Percentiles rank a stretch among this genome's conserved stretches.
These are phyloP conservation scores for Phytopythium montanum DNA, from an alignment of 352 stramenopile species.

Conservation along the genomic window DNA sequence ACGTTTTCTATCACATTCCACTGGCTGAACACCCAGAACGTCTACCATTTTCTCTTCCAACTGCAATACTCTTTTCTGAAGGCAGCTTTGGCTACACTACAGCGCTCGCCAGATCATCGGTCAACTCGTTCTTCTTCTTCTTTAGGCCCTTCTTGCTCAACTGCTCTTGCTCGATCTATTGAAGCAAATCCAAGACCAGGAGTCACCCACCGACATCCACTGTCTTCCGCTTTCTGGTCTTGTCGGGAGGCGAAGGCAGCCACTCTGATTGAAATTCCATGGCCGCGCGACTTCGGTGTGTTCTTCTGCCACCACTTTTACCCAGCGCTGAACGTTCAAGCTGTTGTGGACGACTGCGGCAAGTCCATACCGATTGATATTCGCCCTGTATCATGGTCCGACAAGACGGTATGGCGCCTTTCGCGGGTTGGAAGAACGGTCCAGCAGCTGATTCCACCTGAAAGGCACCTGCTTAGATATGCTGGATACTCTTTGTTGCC, in stretches of 20 bases:
- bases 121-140: neutral
- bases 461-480: too few relatives aligned
- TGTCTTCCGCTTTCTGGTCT: neutral
- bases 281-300: too few relatives aligned
- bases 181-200: neutral
- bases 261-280: too few relatives aligned
- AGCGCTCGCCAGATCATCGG: neutral
- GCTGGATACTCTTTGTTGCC: too few relatives aligned
- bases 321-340: too few relatives aligned
- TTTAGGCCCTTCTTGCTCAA: neutral
- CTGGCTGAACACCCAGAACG: neutral
- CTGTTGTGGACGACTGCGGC: too few relatives aligned
- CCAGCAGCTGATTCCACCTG: too few relatives aligned
- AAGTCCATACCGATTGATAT: too few relatives aligned
- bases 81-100: neutral
- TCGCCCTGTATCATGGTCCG: too few relatives aligned
- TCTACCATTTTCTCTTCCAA: neutral
- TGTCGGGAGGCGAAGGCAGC: neutral
- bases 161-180: neutral
- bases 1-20: neutral
- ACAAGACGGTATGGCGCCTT: too few relatives aligned
- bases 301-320: too few relatives aligned
- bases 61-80: neutral
- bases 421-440: too few relatives aligned
- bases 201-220: neutral